Base-by-base conservation (phyloP, 495 filamentous ascomycete genomes). In the Lophium mytilinum region DNA sequence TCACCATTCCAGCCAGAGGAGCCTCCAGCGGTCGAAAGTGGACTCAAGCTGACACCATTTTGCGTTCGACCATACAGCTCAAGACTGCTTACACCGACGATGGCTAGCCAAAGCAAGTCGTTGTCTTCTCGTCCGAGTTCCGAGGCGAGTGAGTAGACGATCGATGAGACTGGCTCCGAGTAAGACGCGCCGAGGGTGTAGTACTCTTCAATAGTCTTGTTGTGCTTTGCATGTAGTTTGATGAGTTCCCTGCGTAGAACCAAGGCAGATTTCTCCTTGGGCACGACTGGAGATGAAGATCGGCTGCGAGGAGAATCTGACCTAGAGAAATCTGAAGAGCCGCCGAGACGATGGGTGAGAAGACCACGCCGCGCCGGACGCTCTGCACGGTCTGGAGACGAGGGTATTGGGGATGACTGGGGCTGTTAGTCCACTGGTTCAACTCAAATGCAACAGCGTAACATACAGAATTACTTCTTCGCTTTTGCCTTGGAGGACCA, bases 51-150 rank as follows among this genome's bases (percentile, higher is more conserved):
- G 7, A 95, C 78, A 21, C 89, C 89, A 6, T 85, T 83, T 58
- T 87, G 86, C 10, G 85, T 88, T 37, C 87, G 87, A 12, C 92
- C 92, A 57, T 91, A 95, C 0, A 96, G 81, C 67, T 96, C 92
- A 68, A 93, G 83, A 36, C 90, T 93, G 19, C 86, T 87, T 37
- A 95, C 88, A 10, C 93, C 93, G 19, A 97, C 87, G 60, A 97
- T 96, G 9, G 90, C 80, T 46, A 94, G 78, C 93, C 93, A 98
- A 33, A 98, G 82, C 33, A 96, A 74, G 63, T 98, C 90, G 64
- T 97, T 97, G 66, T 97, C 92, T 75, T 98, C 93, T 40, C 90
- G 85, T 55, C 92, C 94, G 10, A 97, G 81, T 62, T 96, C 93
- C 1, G 90, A 96, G 15, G 91, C 93, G 5, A 98, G 78, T 2